These are phyloP conservation scores for Coriaria nepalensis DNA, from an alignment of 306 rosid species.

Conservation along the genomic window DNA sequence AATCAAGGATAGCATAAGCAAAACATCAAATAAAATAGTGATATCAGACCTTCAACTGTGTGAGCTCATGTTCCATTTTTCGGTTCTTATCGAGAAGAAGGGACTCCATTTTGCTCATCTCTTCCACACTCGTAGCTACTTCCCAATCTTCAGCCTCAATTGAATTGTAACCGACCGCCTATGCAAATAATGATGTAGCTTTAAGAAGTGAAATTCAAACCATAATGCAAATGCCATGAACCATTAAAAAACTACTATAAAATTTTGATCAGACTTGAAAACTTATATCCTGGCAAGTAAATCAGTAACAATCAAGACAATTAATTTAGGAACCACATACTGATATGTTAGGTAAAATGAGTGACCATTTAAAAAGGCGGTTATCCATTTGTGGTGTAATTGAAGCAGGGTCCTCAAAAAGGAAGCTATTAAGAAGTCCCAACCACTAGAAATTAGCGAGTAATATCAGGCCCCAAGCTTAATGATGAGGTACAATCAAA, in stretches of 20 bases:
- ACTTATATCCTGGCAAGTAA: too few relatives aligned
- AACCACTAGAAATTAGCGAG: too few relatives aligned
- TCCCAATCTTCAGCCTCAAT: conserved; percentile 99
- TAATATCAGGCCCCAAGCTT: too few relatives aligned
- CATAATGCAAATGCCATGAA: neutral
- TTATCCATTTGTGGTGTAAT: too few relatives aligned
- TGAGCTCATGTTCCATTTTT: conserved; percentile 91
- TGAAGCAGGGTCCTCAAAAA: too few relatives aligned
- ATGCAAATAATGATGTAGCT: conserved; percentile 18
- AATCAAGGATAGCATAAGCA: neutral
- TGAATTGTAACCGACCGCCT: conserved; percentile 97
- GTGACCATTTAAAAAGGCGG: too few relatives aligned
- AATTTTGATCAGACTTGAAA: too few relatives aligned
- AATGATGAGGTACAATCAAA: too few relatives aligned
- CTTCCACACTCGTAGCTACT: conserved; percentile 90
- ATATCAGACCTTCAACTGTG: conserved; percentile 69
- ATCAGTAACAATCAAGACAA: too few relatives aligned
- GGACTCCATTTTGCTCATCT: conserved; percentile 99
- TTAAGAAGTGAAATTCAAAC: neutral
- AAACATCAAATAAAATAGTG: neutral
- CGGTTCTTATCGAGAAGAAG: conserved; percentile 98
- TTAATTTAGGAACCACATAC: too few relatives aligned
- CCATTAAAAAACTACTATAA: neutral
- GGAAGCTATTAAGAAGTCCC: too few relatives aligned
- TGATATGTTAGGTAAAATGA: too few relatives aligned